A percentile compares a stretch with the other conserved stretches of the same genome.
phyloP scores from a whole-genome alignment of 2,329 filamentous ascomycete species.

The Polychaeton citri region DNA sequence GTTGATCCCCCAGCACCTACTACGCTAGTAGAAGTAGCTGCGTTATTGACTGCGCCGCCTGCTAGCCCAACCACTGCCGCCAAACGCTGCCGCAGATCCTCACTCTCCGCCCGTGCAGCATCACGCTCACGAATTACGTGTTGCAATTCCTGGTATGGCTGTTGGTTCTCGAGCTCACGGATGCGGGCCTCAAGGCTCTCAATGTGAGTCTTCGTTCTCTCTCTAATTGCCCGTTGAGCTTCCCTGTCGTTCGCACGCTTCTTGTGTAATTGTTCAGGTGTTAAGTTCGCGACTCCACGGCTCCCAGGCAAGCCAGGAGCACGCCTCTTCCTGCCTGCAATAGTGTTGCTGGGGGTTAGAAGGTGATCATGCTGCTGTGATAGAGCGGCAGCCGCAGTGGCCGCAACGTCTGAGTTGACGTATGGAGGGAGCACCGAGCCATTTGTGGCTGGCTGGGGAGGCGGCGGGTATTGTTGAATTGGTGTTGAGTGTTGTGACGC shows the following conservation, averaged over 20 bases:
- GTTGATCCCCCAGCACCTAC: conserved; percentile 11
- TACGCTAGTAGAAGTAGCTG: conserved; percentile 1
- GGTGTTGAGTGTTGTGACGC: not conserved
- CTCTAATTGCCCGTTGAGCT: conserved; percentile 71
- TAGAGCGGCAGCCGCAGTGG: not conserved
- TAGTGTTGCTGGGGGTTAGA: conserved; percentile 1
- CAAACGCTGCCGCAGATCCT: conserved; percentile 58
- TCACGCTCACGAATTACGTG: conserved; percentile 55
- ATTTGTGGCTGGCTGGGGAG: not conserved
- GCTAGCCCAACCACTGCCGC: conserved; percentile 15
- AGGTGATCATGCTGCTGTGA: conserved; percentile 1
- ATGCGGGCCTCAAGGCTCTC: conserved; percentile 61
- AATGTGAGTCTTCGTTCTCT: conserved; percentile 70
- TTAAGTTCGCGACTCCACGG: conserved; percentile 74
- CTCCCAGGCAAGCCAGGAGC: conserved; percentile 24
- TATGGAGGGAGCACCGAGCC: not conserved
- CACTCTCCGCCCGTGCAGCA: conserved; percentile 63
- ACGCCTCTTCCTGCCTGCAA: conserved; percentile 17
- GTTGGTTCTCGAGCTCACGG: conserved; percentile 60
- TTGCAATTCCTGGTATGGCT: conserved; percentile 76
- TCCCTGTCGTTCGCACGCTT: conserved; percentile 87
- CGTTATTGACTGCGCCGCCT: conserved; percentile 5
- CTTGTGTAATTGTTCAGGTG: conserved; percentile 74
- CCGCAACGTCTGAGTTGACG: not conserved
- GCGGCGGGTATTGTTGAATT: not conserved